Percentiles rank a stretch among this genome's conserved stretches.
Conservation (phyloP, 2,329 filamentous ascomycete genomes). For the Tolypocladium guangdongense region DNA sequence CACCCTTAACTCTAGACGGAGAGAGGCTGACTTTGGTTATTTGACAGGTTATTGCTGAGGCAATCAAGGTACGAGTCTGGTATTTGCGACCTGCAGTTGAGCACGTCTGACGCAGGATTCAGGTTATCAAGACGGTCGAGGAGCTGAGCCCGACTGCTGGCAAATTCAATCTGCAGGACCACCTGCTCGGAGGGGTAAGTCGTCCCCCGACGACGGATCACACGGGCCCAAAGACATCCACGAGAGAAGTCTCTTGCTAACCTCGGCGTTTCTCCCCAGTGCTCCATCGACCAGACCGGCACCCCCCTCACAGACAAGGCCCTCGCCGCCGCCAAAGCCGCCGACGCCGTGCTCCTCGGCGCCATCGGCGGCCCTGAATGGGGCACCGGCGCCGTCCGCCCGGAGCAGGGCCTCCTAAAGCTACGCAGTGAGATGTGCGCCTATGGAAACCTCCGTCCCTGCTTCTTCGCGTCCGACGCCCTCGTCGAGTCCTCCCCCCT, state of each 20-base stretch:
- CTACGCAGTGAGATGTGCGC: conserved; percentile 89
- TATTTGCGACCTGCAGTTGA: conserved; percentile 6
- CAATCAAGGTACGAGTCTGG: conserved; percentile 55
- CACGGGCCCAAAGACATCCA: not conserved
- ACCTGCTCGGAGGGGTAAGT: conserved; percentile 82
- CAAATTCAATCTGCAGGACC: conserved; percentile 83
- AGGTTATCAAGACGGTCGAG: conserved; percentile 75
- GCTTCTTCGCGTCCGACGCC: conserved; percentile 84
- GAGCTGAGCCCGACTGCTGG: conserved; percentile 53
- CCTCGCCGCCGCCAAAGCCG: conserved; percentile 69
- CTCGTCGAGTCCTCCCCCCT: conserved; percentile 80
- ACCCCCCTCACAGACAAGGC: conserved; percentile 72
- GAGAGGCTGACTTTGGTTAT: conserved; percentile 8
- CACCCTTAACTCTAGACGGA: not conserved
- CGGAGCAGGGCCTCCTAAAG: conserved; percentile 81
- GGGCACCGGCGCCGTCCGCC: conserved; percentile 79
- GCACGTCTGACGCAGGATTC: conserved; percentile 5
- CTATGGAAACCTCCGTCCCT: conserved; percentile 91
- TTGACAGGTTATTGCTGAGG: conserved; percentile 63
- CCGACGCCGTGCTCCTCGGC: conserved; percentile 83
- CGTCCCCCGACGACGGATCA: not conserved
- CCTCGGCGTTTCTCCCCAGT: conserved; percentile 35
- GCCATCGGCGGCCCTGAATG: conserved; percentile 93
- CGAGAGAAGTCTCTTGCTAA: not conserved
- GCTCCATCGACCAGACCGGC: conserved; percentile 77